A percentile compares a stretch with the other conserved stretches of the same genome.
These are phyloP conservation scores for Penicillium riverlandense DNA, from an alignment of 495 filamentous ascomycete genomes.

Conservation along the genomic window DNA sequence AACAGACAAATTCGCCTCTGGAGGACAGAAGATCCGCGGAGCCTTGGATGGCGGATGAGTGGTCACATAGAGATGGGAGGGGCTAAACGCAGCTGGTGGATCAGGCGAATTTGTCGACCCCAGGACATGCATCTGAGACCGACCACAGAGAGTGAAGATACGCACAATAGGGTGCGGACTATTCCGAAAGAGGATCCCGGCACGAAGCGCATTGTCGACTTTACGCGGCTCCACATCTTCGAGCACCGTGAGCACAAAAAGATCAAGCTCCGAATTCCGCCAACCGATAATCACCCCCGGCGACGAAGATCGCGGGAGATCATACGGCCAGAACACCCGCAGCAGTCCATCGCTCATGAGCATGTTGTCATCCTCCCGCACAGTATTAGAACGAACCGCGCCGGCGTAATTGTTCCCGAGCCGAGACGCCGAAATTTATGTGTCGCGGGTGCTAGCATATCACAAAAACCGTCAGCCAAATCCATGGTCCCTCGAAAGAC, in stretches of 20 bases:
- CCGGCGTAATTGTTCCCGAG: conserved; percentile 87
- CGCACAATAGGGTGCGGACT: conserved; percentile 73
- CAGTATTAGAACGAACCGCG: conserved; percentile 80
- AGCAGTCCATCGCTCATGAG: conserved; percentile 77
- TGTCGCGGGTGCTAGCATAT: conserved; percentile 72
- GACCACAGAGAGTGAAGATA: conserved; percentile 79
- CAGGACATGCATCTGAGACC: conserved; percentile 75
- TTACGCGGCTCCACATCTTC: conserved; percentile 80
- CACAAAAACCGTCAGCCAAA: conserved; percentile 7
- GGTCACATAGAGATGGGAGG: conserved; percentile 63
- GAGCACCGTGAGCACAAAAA: conserved; percentile 83
- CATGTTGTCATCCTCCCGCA: conserved; percentile 75
- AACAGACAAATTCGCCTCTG: conserved; percentile 52
- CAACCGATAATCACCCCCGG: conserved; percentile 89
- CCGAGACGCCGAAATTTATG: conserved; percentile 76
- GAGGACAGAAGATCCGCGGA: conserved; percentile 67
- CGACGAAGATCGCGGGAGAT: conserved; percentile 62
- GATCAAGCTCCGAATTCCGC: conserved; percentile 84
- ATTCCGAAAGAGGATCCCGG: conserved; percentile 76
- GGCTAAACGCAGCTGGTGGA: conserved; percentile 47
- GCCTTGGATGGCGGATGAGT: conserved; percentile 48
- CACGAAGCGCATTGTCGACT: conserved; percentile 81
- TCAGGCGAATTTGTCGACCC: conserved; percentile 63
- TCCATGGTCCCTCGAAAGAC: not conserved
- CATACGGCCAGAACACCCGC: conserved; percentile 96